A percentile compares a stretch with the other conserved stretches of the same genome.
Conservation (phyloP, 352 stramenopile genomes). For the Blastocystis sp. region DNA sequence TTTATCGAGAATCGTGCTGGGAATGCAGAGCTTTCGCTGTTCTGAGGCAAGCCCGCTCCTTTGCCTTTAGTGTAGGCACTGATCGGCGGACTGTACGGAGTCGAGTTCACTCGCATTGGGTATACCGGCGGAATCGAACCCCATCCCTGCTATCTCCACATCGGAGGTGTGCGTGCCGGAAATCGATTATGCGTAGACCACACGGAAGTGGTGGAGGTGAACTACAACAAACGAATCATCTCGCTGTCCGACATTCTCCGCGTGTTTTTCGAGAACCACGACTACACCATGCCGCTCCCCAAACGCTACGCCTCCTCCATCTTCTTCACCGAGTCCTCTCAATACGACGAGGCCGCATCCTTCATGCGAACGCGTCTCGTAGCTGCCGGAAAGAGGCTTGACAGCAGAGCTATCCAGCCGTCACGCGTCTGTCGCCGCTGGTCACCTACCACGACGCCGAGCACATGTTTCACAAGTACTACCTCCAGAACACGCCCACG, state of each 20-base stretch:
- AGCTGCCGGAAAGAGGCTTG: neutral
- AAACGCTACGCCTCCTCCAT: constrained; percentile 29
- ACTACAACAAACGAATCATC: constrained; percentile 43
- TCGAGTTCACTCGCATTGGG: constrained; percentile 40
- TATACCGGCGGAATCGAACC: constrained; percentile 24
- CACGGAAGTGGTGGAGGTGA: constrained; percentile 56
- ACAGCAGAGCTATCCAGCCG: neutral
- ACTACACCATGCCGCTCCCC: constrained; percentile 16
- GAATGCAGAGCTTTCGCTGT: constrained; percentile 65
- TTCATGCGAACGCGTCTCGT: constrained; percentile 21
- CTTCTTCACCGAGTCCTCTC: constrained; percentile 22
- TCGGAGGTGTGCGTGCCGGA: neutral
- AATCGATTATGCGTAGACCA: constrained; percentile 13
- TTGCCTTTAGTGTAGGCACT: constrained; percentile 30
- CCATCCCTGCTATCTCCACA: constrained; percentile 37
- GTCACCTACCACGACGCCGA: constrained; percentile 28
- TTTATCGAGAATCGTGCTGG: constrained; percentile 52
- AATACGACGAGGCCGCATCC: constrained; percentile 30
- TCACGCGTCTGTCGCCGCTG: constrained; percentile 5
- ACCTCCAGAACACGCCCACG: constrained; percentile 40
- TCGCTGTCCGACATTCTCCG: constrained; percentile 35
- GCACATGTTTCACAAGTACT: constrained; percentile 63
- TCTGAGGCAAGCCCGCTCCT: constrained; percentile 10
- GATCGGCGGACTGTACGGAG: constrained; percentile 40
- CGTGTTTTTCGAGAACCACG: constrained; percentile 67